Conservation (phyloP, 768 basidiomycete genomes). For the Agaricus sinodeliciosus region DNA sequence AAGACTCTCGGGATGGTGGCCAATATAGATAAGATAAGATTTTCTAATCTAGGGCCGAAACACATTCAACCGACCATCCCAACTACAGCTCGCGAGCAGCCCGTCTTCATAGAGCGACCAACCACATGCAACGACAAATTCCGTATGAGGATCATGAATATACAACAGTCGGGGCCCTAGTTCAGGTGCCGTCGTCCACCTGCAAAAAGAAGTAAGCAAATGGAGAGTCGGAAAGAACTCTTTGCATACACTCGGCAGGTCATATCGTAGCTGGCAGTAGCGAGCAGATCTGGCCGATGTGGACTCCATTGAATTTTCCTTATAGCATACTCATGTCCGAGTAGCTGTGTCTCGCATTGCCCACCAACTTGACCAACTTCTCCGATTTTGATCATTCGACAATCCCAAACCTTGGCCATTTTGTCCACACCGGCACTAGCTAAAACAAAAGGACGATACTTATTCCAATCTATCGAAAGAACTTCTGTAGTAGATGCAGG, state of each 20-base stretch:
- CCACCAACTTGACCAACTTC: conserved; percentile 60
- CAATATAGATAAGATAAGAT: conserved; percentile 5
- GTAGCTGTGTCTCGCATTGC: conserved; percentile 58
- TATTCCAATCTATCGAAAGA: conserved; percentile 87
- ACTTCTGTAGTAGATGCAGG: conserved; percentile 77
- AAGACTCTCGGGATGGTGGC: too few species aligned
- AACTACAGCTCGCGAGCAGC: conserved; percentile 81
- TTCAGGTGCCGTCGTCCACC: conserved; percentile 67
- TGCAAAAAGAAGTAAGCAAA: conserved; percentile 19
- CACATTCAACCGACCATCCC: conserved; percentile 83
- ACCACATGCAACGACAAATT: conserved; percentile 87
- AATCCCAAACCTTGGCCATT: conserved; percentile 74
- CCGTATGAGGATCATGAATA: conserved; percentile 85
- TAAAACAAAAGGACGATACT: conserved; percentile 73
- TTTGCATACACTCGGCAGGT: conserved; percentile 77
- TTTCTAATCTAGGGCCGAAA: conserved; percentile 39
- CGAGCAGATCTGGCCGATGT: conserved; percentile 63
- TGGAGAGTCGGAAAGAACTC: conserved; percentile 1
- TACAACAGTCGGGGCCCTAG: conserved; percentile 48
- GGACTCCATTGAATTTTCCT: conserved; percentile 88
- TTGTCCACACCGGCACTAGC: conserved; percentile 82
- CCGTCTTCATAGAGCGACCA: conserved; percentile 94
- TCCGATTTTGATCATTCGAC: conserved; percentile 69
- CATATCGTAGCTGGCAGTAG: conserved; percentile 86
- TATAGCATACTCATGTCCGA: conserved; percentile 88